Base-by-base conservation (phyloP, 2,329 filamentous ascomycete species). In the Clarireedia monteithiana region DNA sequence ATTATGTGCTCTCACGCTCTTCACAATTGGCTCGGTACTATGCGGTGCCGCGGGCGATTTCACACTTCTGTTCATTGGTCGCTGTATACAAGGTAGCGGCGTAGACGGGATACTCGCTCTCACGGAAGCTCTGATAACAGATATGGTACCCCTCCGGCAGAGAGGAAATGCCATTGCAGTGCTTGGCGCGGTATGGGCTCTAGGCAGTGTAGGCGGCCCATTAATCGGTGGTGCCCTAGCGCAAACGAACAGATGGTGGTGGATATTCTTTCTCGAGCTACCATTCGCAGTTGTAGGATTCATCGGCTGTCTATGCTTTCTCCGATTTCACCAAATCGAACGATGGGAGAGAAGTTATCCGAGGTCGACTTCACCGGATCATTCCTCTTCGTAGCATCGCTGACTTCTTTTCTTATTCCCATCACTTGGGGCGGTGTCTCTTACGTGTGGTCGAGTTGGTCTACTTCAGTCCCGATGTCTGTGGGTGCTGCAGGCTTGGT, bases 351-450 rank as follows among this genome's bases (percentile, higher is more conserved):
- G 15, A 63, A 60, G 38, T 48, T 66, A 1, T 56, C 55, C 20
- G 47, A 53, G 6, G 60, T 88, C n/a, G 84, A 89, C 65, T 88
- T 79, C 75, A 56, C 81, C 36, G 85, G 85, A 1, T 77, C 78
- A 2, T 60, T 78, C 1, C 65, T 89, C 2, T 87, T 88, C 64
- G 73, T 85, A 6, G 76, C 72, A 7, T 78, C 78, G 14, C 73
- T 75, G 12, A 82, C 80, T 0, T 77, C 76, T 36, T 80, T 85
- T 63, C 68, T 86, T 36, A 80, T 85, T 53, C 78, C 80, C 0
- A 66, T 86, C 2, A 82, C 81, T 1, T 84, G 81, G 74, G 61
- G 83, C 10, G 83, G 83, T 34, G 74, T 85, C 10, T 78, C 83
- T 70, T 87, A 85, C 65, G 66, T 75, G 0, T 88, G 84, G 85